Base-by-base conservation (phyloP, 2,329 filamentous ascomycete genomes). In the Cordyceps farinosa region DNA sequence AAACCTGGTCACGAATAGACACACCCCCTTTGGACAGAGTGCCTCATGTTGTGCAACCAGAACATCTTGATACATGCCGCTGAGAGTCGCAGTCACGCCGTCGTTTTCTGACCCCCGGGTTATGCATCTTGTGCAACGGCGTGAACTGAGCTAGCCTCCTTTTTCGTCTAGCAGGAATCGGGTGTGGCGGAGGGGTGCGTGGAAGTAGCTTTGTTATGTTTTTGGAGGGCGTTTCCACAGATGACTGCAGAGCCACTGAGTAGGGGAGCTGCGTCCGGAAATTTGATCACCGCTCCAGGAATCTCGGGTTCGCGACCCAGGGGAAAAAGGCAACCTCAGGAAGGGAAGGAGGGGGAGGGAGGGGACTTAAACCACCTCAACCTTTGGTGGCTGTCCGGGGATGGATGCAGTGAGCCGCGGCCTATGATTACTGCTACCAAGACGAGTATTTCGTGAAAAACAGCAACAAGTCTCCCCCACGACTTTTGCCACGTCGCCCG, bases 161-260 rank as follows among this genome's bases (percentile, higher is more conserved):
- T 53, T 44, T 8, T 52, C 44, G 38, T 45, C 38, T 50, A 44
- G 38, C 13, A 53, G 48, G 48, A 53, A 53, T 53, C 40, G 38
- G 27, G 29, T 45, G 48, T 53, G 38, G 58, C 58, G 44, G 48
- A 61, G 48, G 48, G 58, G 58, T 42, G 45, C 5, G 29, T 48
- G 22, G 53, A 45, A 15, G n/a, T 29, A 29, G 29, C 34, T 30
- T 53, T 30, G 32, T 36, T 29, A 30, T 32, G 38, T 53, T 40
- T 52, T 36, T 45, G 17, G 58, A 52, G 30, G 47, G 48, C 17
- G 53, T 61, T 27, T 38, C 48, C 48, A 36, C 58, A 17, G 38
- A 61, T 61, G 58, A 36, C 22, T 44, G 48, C 58, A 61, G 36
- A 61, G 47, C 48, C 47, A 52, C 47, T 36, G 48, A 44, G 47